Conservation (phyloP, 495 filamentous ascomycete genomes). For the Trichoderma erinaceum region DNA sequence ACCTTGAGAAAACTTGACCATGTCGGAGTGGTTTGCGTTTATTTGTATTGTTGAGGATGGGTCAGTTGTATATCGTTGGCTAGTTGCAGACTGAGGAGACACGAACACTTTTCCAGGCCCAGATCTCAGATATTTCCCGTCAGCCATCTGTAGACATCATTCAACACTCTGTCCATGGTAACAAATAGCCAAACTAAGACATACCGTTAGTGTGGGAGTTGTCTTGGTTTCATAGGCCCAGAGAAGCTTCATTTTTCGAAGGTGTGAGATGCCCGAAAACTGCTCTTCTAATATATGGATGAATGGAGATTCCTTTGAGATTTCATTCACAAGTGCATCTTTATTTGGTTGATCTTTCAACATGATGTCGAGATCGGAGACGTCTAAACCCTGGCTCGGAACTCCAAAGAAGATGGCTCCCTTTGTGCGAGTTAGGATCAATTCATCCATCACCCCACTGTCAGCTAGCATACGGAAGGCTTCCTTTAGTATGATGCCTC, state of each 20-base stretch:
- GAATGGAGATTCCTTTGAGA: background rate
- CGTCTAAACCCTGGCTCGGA: background rate
- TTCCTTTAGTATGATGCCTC: background rate
- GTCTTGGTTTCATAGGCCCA: background rate
- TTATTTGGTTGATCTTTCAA: background rate
- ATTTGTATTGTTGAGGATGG: background rate
- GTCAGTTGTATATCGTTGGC: background rate
- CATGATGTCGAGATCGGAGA: background rate
- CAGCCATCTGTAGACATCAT: background rate
- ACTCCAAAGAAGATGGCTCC: background rate
- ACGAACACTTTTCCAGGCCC: background rate
- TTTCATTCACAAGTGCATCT: background rate
- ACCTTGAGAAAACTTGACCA: background rate
- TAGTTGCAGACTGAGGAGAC: background rate
- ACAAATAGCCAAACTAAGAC: background rate
- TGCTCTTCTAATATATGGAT: background rate
- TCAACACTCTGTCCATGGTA: background rate
- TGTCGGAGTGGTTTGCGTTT: background rate
- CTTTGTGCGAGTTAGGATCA: background rate
- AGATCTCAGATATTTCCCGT: background rate
- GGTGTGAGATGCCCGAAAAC: background rate
- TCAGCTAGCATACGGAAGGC: background rate
- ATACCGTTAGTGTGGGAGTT: background rate
- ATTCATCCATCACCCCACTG: background rate
- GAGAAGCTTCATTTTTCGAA: background rate